Conservation (phyloP, 2,329 filamentous ascomycete species). For the Xylogone sp. region DNA sequence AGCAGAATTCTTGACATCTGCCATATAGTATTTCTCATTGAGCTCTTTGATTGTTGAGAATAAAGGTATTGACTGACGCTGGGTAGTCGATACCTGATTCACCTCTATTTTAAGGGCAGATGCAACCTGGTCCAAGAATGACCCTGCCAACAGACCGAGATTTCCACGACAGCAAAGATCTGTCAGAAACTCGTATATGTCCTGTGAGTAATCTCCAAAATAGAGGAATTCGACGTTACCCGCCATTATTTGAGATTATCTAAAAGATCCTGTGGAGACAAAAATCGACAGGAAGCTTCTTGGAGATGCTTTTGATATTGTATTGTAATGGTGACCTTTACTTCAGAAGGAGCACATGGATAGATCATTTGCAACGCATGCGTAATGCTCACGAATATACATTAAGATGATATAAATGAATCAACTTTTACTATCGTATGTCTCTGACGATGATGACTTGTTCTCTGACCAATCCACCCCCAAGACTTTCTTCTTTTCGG, state of each 20-base stretch:
- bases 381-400: too few species aligned
- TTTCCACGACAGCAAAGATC: constrained; percentile 43
- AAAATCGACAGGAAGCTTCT: too few species aligned
- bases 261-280: too few species aligned
- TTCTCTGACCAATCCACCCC: too few species aligned
- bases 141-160: constrained; percentile 50
- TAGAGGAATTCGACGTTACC: constrained; percentile 51
- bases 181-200: constrained; percentile 61
- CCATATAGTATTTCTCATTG: constrained; percentile 59
- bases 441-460: too few species aligned
- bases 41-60: constrained; percentile 59
- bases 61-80: constrained; percentile 58
- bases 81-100: constrained; percentile 50
- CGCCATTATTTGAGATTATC: constrained; percentile 10
- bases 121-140: constrained; percentile 56
- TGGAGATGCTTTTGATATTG: too few species aligned
- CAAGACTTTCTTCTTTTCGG: too few species aligned
- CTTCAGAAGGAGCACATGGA: too few species aligned
- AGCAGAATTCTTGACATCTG: constrained; percentile 53
- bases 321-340: too few species aligned
- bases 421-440: too few species aligned
- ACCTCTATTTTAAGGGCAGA: constrained; percentile 58
- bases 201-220: constrained; percentile 69
- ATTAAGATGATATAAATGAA: too few species aligned
- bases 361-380: too few species aligned